Evolutionary conservation across 805 yeast genomes (phyloP).

Genomic region (Helenozyma baotianmanensis): DNA sequence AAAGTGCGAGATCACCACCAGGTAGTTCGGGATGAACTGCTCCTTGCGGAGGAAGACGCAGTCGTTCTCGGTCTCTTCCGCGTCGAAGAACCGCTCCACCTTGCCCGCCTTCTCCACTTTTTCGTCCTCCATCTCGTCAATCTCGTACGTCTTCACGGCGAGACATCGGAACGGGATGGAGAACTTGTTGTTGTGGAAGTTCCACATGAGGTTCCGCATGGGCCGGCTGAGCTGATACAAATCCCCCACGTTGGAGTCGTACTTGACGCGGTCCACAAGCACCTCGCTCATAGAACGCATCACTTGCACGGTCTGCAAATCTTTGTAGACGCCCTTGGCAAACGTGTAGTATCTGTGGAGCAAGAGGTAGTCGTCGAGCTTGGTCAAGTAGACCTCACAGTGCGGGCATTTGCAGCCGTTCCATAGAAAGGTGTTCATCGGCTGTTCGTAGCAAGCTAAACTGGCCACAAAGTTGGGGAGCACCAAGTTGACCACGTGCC

Average conservation of each 20-base stretch:
- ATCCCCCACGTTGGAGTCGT: conserved; percentile 15
- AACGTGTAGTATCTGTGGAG: conserved; percentile 57
- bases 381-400: conserved; percentile 47
- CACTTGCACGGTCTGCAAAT: conserved; percentile 55
- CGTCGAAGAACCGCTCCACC: conserved; percentile 19
- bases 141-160: conserved; percentile 28
- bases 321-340: conserved; percentile 46
- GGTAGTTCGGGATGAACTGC: conserved; percentile 14
- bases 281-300: conserved; percentile 49
- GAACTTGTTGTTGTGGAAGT: conserved; percentile 25
- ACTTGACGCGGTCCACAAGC: conserved; percentile 18
- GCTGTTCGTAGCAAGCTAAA: conserved; percentile 63
- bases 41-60: conserved; percentile 12
- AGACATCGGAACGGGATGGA: conserved; percentile 32
- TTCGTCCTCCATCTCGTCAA: conserved; percentile 33
- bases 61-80: conserved; percentile 14
- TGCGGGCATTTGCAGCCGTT: conserved; percentile 67
- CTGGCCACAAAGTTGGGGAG: conserved; percentile 59
- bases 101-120: conserved; percentile 11
- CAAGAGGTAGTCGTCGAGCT: conserved; percentile 58
- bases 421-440: conserved; percentile 69
- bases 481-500: conserved; percentile 39
- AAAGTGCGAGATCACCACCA: conserved; percentile 29
- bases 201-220: conserved; percentile 25
- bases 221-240: conserved; percentile 10